A percentile compares a stretch with the other conserved stretches of the same genome.
These are phyloP conservation scores for Alternaria arbusti DNA, from an alignment of 2,329 filamentous ascomycete species.

Conservation along the genomic window DNA sequence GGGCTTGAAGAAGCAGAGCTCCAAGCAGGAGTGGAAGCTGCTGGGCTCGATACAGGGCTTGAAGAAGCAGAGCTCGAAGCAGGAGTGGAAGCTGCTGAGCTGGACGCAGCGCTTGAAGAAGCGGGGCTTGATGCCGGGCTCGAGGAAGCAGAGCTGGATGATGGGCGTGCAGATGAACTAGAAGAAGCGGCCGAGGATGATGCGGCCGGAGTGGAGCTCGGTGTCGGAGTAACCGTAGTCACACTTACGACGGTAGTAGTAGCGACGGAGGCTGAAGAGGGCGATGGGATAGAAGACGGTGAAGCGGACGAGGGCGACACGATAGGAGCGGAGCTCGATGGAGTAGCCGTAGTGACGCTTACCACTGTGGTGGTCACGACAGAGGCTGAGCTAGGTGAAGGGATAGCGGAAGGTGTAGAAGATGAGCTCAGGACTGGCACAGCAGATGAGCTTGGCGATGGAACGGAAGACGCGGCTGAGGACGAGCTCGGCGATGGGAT, in stretches of 20 bases:
- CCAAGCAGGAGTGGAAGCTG: not conserved
- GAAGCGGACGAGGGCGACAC: not conserved
- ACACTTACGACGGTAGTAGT: not conserved
- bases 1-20: not conserved
- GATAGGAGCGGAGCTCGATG: not conserved
- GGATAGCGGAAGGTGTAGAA: not conserved
- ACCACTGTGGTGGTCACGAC: not conserved
- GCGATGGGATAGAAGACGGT: not conserved
- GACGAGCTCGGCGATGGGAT: not conserved
- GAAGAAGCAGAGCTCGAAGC: not conserved
- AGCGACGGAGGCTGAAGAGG: not conserved
- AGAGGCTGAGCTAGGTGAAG: not conserved
- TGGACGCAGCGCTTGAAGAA: not conserved
- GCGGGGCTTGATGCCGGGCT: not conserved
- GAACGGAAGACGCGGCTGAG: not conserved
- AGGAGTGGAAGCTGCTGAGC: not conserved
- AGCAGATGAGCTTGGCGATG: not conserved
- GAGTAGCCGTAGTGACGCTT: not conserved
- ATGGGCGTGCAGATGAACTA: not conserved
- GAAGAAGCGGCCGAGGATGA: not conserved
- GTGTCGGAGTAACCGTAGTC: not conserved
- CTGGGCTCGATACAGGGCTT: not conserved
- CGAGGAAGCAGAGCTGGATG: not conserved
- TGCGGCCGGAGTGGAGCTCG: not conserved
- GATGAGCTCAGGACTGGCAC: not conserved